Evolutionary conservation across 176 grass and related monocot species (phyloP).

Genomic region (Zea luxurians): DNA sequence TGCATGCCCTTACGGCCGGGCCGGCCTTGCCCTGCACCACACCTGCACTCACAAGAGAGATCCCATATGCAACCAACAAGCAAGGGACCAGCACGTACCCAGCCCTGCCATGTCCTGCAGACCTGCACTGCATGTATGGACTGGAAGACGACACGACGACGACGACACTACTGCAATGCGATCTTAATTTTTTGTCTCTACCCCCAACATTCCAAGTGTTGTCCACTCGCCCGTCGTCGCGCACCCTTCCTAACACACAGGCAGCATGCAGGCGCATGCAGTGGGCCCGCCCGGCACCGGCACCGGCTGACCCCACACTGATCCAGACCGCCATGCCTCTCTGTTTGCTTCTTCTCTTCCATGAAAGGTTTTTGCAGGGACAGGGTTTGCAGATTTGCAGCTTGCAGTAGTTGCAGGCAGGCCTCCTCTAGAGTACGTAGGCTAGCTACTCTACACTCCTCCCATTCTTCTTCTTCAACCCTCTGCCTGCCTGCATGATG

Average conservation of each 20-base stretch:
- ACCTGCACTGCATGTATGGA: background rate
- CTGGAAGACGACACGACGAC: background rate
- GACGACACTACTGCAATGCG: background rate
- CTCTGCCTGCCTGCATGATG: no score
- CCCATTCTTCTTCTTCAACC: no score
- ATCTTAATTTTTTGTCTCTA: constrained; percentile 61
- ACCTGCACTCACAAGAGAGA: background rate
- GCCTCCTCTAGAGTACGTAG: no score
- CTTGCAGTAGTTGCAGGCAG: no score
- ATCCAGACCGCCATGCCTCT: background rate
- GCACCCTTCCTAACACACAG: no score
- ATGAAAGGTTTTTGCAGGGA: background rate
- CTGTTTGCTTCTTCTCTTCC: background rate
- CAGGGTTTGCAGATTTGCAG: no score
- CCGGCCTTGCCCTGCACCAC: background rate
- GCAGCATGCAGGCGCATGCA: no score
- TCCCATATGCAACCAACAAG: no score
- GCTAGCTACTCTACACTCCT: no score
- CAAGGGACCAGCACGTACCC: background rate
- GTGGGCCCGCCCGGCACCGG: no score
- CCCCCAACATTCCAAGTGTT: constrained; percentile 77
- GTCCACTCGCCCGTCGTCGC: constrained; percentile 8
- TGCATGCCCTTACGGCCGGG: background rate
- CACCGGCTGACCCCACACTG: background rate
- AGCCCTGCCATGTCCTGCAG: no score